Percentiles rank a stretch among this genome's conserved stretches.
phyloP scores from a whole-genome alignment of 768 basidiomycete genomes.

The Tricholomella constricta region DNA sequence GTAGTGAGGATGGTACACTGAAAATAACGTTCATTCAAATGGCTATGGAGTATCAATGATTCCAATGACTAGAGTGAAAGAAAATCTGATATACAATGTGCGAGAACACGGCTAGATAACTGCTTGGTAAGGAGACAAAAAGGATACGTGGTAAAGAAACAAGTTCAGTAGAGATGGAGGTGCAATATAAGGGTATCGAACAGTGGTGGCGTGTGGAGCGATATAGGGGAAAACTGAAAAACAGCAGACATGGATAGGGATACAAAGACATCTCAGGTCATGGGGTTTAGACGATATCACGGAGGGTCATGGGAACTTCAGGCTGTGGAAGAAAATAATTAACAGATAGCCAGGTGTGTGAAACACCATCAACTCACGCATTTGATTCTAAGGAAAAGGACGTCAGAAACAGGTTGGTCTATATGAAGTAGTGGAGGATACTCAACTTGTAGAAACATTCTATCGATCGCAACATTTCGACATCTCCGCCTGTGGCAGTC shows the following conservation, averaged over 20 bases:
- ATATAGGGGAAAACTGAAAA: slow-evolving; percentile 39
- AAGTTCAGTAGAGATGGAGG: slow-evolving; percentile 44
- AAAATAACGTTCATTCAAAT: slow-evolving; percentile 68
- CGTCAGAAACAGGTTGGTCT: slow-evolving; percentile 16
- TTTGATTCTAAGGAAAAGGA: slow-evolving; percentile 64
- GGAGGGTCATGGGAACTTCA: slow-evolving; percentile 89
- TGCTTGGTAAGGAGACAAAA: slow-evolving; percentile 19
- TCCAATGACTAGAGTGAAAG: slow-evolving; percentile 43
- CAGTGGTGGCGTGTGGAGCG: slow-evolving; percentile 57
- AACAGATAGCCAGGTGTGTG: slow-evolving; percentile 10
- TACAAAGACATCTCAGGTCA: slow-evolving; percentile 66
- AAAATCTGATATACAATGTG: slow-evolving; percentile 72
- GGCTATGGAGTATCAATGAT: slow-evolving; percentile 48
- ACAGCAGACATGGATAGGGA: slow-evolving; percentile 54
- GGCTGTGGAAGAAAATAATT: slow-evolving; percentile 51
- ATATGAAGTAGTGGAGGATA: slow-evolving; percentile 9
- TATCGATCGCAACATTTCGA: slow-evolving; percentile 97
- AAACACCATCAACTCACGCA: slow-evolving; percentile 57
- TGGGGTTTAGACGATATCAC: slow-evolving; percentile 76
- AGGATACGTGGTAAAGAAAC: slow-evolving; percentile 58
- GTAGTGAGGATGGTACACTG: slow-evolving; percentile 92
- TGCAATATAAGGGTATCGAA: slow-evolving; percentile 74
- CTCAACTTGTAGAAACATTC: slow-evolving; percentile 96
- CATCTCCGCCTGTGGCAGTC: slow-evolving; percentile 95
- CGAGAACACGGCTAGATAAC: slow-evolving; percentile 41